Evolutionary conservation across 371 early-diverging fungal genomes (phyloP).

Genomic region (Capillidium heterosporum): DNA sequence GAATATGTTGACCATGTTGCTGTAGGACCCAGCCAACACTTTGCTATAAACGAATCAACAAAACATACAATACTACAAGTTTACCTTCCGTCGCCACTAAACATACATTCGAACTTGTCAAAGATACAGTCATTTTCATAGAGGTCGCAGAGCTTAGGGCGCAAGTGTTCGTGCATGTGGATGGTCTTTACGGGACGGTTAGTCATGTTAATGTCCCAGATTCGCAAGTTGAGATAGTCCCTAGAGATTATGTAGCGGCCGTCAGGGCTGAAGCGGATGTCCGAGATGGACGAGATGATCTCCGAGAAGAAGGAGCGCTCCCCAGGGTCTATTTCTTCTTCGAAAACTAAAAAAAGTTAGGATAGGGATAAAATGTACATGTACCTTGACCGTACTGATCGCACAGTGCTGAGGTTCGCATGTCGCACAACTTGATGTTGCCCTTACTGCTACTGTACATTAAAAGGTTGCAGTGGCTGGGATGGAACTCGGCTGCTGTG

Average conservation of each 20-base stretch:
- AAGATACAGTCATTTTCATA: slow-evolving; percentile 98
- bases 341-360: slow-evolving; percentile 44
- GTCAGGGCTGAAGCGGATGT: slow-evolving; percentile 86
- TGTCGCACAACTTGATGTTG: slow-evolving; percentile 89
- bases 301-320: slow-evolving; percentile 94
- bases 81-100: slow-evolving; percentile 74
- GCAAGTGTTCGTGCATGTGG: slow-evolving; percentile 84
- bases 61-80: background rate
- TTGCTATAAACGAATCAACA: slow-evolving; percentile 15
- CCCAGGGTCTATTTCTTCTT: slow-evolving; percentile 82
- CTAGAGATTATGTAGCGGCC: slow-evolving; percentile 92
- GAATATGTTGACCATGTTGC: slow-evolving; percentile 88
- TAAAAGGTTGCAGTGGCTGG: slow-evolving; percentile 84
- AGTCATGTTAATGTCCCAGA: slow-evolving; percentile 98
- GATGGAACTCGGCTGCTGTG: slow-evolving; percentile 96
- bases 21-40: slow-evolving; percentile 91
- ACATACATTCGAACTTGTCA: slow-evolving; percentile 96
- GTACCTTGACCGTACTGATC: slow-evolving; percentile 80
- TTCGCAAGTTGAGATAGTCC: slow-evolving; percentile 87
- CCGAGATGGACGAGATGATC: slow-evolving; percentile 93
- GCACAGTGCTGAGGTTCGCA: slow-evolving; percentile 87
- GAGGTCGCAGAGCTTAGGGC: slow-evolving; percentile 85
- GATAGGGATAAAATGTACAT: background rate
- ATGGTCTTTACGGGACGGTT: slow-evolving; percentile 81
- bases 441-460: slow-evolving; percentile 98